These are phyloP conservation scores for Boletus tomentosulus DNA, from an alignment of 768 basidiomycete genomes.

Conservation along the genomic window DNA sequence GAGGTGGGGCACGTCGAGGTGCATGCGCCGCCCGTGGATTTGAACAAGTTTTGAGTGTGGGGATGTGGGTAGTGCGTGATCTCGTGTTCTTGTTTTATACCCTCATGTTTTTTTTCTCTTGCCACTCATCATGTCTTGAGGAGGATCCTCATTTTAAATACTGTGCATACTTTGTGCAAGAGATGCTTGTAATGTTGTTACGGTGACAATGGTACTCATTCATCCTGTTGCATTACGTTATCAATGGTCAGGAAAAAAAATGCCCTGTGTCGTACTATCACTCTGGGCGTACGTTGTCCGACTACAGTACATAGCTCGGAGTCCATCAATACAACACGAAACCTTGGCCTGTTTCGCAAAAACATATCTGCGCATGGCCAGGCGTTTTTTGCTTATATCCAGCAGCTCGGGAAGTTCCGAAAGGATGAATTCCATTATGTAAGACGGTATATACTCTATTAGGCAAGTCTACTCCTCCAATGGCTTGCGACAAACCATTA, in stretches of 20 bases:
- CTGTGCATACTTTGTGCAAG: not conserved
- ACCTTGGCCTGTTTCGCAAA: no score
- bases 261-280: no score
- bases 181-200: constrained; percentile 4
- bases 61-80: not conserved
- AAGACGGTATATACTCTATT: not conserved
- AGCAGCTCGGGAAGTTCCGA: not conserved
- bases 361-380: no score
- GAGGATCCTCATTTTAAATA: not conserved
- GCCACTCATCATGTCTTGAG: not conserved
- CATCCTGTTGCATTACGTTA: no score
- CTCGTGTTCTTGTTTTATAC: not conserved
- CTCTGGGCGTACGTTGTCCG: no score
- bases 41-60: constrained; percentile 26
- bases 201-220: not conserved
- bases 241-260: no score
- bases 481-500: constrained; percentile 61
- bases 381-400: no score
- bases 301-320: no score
- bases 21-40: constrained; percentile 20
- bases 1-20: constrained; percentile 51
- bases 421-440: not conserved
- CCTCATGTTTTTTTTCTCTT: not conserved
- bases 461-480: constrained; percentile 6
- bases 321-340: no score